Evolutionary conservation across 768 basidiomycete species (phyloP).

Genomic region (Xanthoconium purpureum): DNA sequence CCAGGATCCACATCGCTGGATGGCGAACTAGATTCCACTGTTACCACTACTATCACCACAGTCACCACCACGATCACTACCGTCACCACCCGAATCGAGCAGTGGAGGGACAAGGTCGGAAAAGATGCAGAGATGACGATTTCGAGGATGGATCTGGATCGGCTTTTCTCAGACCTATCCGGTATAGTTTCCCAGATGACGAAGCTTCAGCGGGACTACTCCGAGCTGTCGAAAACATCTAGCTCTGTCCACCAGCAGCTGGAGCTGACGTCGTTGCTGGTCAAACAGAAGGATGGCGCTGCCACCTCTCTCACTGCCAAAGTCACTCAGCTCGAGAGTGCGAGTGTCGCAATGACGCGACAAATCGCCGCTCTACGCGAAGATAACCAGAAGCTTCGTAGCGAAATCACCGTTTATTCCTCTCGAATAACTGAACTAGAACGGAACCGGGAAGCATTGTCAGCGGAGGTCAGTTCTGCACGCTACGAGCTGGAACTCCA

Average conservation of each 20-base stretch:
- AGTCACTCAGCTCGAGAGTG: no score
- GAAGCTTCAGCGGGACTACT: background rate
- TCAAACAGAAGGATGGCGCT: background rate
- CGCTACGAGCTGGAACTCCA: background rate
- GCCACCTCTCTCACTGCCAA: background rate
- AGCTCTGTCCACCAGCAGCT: background rate
- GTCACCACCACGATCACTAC: slow-evolving; percentile 2
- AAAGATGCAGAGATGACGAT: background rate
- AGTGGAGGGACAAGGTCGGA: background rate
- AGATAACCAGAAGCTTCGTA: no score
- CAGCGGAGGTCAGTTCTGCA: background rate
- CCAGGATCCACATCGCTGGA: background rate
- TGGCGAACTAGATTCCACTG: background rate
- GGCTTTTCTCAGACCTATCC: slow-evolving; percentile 1
- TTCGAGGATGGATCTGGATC: slow-evolving; percentile 7
- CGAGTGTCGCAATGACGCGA: no score
- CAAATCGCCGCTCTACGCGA: no score
- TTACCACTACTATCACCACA: background rate
- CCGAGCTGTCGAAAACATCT: background rate
- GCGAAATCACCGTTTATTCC: no score
- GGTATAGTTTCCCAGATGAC: background rate
- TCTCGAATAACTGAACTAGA: background rate
- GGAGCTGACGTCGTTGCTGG: background rate
- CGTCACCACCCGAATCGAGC: background rate
- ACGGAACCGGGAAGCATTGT: background rate